Evolutionary conservation across 1,284 basidiomycete genomes (phyloP).

Genomic region (Sphaerobolus stellatus): DNA sequence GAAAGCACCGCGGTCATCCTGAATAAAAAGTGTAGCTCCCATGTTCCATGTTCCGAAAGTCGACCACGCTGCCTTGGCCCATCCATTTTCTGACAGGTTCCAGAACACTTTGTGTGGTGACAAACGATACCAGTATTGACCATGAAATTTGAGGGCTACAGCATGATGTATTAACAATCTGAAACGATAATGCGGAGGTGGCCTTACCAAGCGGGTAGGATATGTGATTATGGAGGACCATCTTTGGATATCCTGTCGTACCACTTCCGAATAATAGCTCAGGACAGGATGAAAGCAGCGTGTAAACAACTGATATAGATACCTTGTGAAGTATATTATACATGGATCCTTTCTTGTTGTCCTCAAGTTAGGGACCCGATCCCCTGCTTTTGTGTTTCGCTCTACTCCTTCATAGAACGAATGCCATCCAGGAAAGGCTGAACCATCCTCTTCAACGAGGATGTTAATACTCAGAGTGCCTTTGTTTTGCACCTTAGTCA

Average conservation of each 20-base stretch:
- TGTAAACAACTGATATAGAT: neutral
- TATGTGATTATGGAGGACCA: slow-evolving; percentile 5
- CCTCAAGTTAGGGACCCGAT: neutral
- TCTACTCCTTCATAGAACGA: neutral
- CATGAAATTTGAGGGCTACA: neutral
- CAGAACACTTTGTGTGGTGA: slow-evolving; percentile 1
- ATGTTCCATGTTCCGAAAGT: slow-evolving; percentile 1
- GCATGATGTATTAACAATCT: no score
- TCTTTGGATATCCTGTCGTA: neutral
- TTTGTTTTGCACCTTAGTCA: neutral
- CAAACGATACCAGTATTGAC: slow-evolving; percentile 1
- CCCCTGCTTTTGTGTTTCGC: neutral
- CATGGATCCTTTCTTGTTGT: neutral
- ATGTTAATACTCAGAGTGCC: neutral
- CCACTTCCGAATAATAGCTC: neutral
- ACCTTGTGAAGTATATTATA: slow-evolving; percentile 8
- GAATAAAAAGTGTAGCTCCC: slow-evolving; percentile 1
- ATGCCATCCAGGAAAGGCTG: neutral
- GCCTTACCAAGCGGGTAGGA: slow-evolving; percentile 1
- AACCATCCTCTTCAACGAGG: neutral
- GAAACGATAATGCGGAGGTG: neutral
- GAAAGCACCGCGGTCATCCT: slow-evolving; percentile 4
- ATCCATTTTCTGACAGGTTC: neutral
- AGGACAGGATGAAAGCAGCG: no score
- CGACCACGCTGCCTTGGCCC: slow-evolving; percentile 3